Base-by-base conservation (phyloP, 75 land plant genomes). In the Pinus taeda region DNA sequence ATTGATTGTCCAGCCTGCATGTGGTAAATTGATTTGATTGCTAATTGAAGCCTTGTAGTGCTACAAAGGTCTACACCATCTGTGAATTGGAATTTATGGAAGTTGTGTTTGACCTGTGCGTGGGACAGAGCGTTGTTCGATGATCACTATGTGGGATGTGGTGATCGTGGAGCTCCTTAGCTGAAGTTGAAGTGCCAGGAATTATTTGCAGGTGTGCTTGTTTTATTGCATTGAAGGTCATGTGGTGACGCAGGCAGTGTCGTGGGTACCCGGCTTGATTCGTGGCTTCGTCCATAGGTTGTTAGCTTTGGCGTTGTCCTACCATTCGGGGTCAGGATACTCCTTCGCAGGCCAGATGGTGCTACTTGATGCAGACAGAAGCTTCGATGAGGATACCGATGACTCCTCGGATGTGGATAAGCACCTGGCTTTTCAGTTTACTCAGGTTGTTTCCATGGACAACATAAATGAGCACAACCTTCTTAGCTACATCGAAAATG, bases 311-410 rank as follows among this genome's bases (percentile, higher is more conserved):
- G 85, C 82, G 1, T 79, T 85, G 14, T 85, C 87, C 0, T 76
- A 79, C 74, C 87, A 76, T 29, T 79, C 82, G 15, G 87, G 87
- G 7, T 79, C 71, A 2, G 81, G 86, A 4, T 85, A 85, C 55
- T 75, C 81, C 5, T 85, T 85, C 73, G 87, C 87, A 2, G 87
- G 87, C 18, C 56, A 83, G 60, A 85, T 85, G 87, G 81, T 85
- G 22, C 57, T 85, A 18, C 78, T 85, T 4, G 85, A 85, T 17
- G 76, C 86, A 0, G 82, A 75, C 18, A 83, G 60, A 12, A 79
- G 81, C 49, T 15, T 37, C 22, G 57, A 79, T 61, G 87, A 83
- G 59, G 82, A 79, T 9, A 49, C 13, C 0, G 37, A 3, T 5
- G 15, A 29, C 3, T 33, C 30, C 17, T n/a, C 37, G 37, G 71